Evolutionary conservation across 352 stramenopile species (phyloP).

Genomic region (Phytophthora sansomeana): DNA sequence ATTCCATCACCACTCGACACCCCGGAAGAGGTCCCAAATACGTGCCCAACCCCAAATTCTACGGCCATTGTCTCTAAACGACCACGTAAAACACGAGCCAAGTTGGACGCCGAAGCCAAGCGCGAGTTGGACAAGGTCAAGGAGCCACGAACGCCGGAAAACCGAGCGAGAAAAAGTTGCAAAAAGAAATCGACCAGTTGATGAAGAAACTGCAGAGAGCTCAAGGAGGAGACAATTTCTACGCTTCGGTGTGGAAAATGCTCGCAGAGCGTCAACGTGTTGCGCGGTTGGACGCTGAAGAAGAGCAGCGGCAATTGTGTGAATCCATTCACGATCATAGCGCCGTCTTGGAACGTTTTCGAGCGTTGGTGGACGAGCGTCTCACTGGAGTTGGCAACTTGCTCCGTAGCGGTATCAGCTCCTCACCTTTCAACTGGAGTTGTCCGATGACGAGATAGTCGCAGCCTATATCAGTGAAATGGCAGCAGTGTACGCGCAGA

Average conservation of each 20-base stretch:
- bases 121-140: constrained; percentile 5
- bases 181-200: constrained; percentile 12
- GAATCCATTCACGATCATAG: not conserved
- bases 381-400: not conserved
- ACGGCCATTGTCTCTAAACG: not conserved
- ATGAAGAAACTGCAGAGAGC: constrained; percentile 10
- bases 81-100: not conserved
- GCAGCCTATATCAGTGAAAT: too few relatives aligned
- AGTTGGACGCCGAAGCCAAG: not conserved
- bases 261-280: constrained; percentile 12
- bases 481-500: too few relatives aligned
- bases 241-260: constrained; percentile 18
- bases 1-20: not conserved
- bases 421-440: too few relatives aligned
- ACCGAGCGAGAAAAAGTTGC: constrained; percentile 14
- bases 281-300: constrained; percentile 16
- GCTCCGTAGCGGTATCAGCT: too few relatives aligned
- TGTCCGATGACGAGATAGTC: too few relatives aligned
- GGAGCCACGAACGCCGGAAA: constrained; percentile 10
- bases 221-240: not conserved
- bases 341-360: constrained; percentile 12
- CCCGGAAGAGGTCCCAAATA: not conserved
- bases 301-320: constrained; percentile 11
- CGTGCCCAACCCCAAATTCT: not conserved
- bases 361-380: not conserved